A percentile compares a stretch with the other conserved stretches of the same genome.
Evolutionary conservation across 139 green algal species (phyloP).

Genomic region (Tetraselmis chui): DNA sequence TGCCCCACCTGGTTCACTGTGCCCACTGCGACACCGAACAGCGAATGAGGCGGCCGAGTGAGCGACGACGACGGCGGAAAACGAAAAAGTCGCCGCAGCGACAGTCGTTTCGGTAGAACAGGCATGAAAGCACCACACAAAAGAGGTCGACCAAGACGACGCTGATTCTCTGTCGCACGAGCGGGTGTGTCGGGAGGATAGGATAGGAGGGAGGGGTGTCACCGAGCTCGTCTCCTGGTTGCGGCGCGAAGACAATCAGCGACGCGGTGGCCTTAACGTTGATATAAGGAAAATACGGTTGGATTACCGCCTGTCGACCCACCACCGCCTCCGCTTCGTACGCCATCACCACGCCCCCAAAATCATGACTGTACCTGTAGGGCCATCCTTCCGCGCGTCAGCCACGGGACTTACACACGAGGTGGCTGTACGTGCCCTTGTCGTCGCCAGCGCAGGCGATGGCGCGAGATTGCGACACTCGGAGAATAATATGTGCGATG

Average conservation of each 20-base stretch:
- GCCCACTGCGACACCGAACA: constrained; percentile 28
- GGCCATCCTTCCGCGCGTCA: neutral
- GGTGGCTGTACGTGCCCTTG: neutral
- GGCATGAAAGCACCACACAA: too few relatives aligned
- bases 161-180: too few relatives aligned
- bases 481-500: neutral
- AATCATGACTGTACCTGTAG: constrained; percentile 44
- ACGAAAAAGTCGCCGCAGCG: too few relatives aligned
- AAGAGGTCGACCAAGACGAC: too few relatives aligned
- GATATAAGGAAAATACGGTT: constrained; percentile 51
- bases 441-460: neutral
- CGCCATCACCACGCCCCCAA: constrained; percentile 39
- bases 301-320: constrained; percentile 28
- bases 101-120: too few relatives aligned
- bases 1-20: constrained; percentile 49
- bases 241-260: constrained; percentile 39
- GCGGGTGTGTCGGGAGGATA: too few relatives aligned
- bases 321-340: constrained; percentile 28
- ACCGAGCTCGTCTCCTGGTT: constrained; percentile 29
- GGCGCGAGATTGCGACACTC: neutral
- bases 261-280: constrained; percentile 33
- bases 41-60: neutral
- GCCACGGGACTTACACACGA: neutral
- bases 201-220: too few relatives aligned
- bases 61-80: too few relatives aligned